A percentile compares a stretch with the other conserved stretches of the same genome.
phyloP scores from a whole-genome alignment of 2,329 filamentous ascomycete species.

The Neophaeococcomyces aloes region DNA sequence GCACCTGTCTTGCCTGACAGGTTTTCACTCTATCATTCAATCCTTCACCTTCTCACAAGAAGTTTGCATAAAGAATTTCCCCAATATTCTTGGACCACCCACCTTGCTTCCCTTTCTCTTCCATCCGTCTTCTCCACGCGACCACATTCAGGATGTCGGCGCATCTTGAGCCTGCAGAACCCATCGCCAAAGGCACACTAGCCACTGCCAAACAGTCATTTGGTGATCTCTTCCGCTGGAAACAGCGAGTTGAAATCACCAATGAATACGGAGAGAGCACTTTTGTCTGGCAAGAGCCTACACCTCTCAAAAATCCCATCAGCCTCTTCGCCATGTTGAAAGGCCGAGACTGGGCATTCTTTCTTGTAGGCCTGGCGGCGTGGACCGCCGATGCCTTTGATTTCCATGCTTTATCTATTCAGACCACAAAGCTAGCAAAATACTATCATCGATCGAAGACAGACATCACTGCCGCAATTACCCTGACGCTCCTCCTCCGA shows the following conservation, averaged over 20 bases:
- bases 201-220: slow-evolving; percentile 55
- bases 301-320: slow-evolving; percentile 59
- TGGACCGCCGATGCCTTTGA: slow-evolving; percentile 80
- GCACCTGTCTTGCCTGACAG: not conserved
- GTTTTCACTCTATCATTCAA: not conserved
- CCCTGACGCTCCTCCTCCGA: slow-evolving; percentile 61
- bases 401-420: slow-evolving; percentile 70
- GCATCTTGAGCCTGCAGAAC: slow-evolving; percentile 47
- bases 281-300: slow-evolving; percentile 58
- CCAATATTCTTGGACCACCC: not conserved
- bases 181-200: slow-evolving; percentile 54
- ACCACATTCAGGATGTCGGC: not conserved
- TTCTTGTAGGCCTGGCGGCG: slow-evolving; percentile 61
- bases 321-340: slow-evolving; percentile 55
- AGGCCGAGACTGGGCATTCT: slow-evolving; percentile 61
- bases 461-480: slow-evolving; percentile 64
- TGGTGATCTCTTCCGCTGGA: slow-evolving; percentile 60
- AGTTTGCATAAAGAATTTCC: not conserved
- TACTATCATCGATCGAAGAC: slow-evolving; percentile 53
- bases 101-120: slow-evolving; percentile 12
- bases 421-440: slow-evolving; percentile 58
- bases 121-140: not conserved
- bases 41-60: not conserved
- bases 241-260: slow-evolving; percentile 58
- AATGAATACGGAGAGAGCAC: slow-evolving; percentile 55